Base-by-base conservation (phyloP, 192 early-diverging fungal genomes). In the Pilaira anomala region DNA sequence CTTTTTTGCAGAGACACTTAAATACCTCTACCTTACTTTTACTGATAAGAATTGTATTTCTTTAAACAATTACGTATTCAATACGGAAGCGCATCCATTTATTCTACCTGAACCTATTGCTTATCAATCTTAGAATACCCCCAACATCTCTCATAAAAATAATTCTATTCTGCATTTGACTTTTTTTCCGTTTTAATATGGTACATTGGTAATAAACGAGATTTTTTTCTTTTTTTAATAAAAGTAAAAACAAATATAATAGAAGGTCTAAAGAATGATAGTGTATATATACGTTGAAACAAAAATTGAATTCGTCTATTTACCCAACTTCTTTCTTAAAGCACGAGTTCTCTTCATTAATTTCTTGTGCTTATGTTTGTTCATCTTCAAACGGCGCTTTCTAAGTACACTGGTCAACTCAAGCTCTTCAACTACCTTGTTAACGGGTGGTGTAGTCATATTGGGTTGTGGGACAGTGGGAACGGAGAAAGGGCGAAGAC, bases 291-390 rank as follows among this genome's bases (percentile, higher is more conserved):
- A 14, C 0, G 11, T 2, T 45, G 3, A 45, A n/a, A 16, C 7
- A 18, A 19, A 14, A 18, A 2, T 46, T 14, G 13, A 46, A 46
- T 46, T 58, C 36, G 30, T 69, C 64, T 82, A 89, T 71, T 91
- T 91, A 59, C 88, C 86, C 44, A 89, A 78, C 33, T 84, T 83
- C 77, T 86, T 87, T 60, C 87, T 82, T 75, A 89, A 69, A n/a
- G 90, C 88, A 58, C 85, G 83, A 28, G 79, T 85, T 75, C 85
- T 82, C 76, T 89, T 90, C 65, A 90, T 81, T 54, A 87, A 71
- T 73, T 97, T 97, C 75, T 89, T 91, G 73, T 89, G 89, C 79
- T 97, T 97, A 82, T 97, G 93, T 79, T 95, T 97, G 70, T 95
- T 94, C 93, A 95, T 94, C 86, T 93, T 94, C 77, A 87, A 86